phyloP scores from a whole-genome alignment of 1,284 basidiomycete species.

The Sparassis latifolia region DNA sequence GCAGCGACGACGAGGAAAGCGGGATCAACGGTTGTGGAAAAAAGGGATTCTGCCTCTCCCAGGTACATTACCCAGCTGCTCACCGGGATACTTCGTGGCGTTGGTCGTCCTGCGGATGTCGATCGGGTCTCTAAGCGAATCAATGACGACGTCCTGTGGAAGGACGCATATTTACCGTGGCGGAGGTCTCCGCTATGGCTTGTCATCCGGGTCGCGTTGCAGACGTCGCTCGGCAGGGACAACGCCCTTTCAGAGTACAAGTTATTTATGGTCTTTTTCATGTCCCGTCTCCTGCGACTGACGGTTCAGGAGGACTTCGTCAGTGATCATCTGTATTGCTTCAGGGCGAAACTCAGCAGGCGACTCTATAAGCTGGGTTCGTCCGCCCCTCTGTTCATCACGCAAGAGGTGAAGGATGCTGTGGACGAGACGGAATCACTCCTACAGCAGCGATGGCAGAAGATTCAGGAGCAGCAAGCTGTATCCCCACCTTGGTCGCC shows the following conservation, averaged over 20 bases:
- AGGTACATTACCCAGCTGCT: conserved; percentile 38
- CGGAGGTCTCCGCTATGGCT: conserved; percentile 34
- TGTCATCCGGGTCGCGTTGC: conserved; percentile 38
- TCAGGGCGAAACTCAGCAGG: conserved; percentile 29
- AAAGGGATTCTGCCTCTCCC: conserved; percentile 28
- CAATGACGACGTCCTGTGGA: conserved; percentile 33
- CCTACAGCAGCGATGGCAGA: conserved; percentile 27
- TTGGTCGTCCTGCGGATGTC: conserved; percentile 21
- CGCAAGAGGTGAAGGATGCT: conserved; percentile 11
- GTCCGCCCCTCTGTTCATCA: conserved; percentile 13
- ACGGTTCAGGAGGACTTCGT: neutral
- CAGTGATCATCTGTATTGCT: conserved; percentile 16
- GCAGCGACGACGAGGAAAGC: conserved; percentile 15
- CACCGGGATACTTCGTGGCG: conserved; percentile 32
- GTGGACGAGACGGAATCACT: conserved; percentile 9
- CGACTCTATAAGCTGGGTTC: conserved; percentile 33
- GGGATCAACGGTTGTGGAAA: conserved; percentile 19
- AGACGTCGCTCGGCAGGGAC: conserved; percentile 29
- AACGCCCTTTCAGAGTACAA: conserved; percentile 30
- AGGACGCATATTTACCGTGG: conserved; percentile 29
- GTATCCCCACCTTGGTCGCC: neutral
- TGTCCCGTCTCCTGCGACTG: conserved; percentile 18
- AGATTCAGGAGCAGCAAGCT: conserved; percentile 19
- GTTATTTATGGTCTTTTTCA: conserved; percentile 36
- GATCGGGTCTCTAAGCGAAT: conserved; percentile 33